These are phyloP conservation scores for Melanopsichium pennsylvanicum DNA, from an alignment of 1,284 basidiomycete genomes.

Conservation along the genomic window DNA sequence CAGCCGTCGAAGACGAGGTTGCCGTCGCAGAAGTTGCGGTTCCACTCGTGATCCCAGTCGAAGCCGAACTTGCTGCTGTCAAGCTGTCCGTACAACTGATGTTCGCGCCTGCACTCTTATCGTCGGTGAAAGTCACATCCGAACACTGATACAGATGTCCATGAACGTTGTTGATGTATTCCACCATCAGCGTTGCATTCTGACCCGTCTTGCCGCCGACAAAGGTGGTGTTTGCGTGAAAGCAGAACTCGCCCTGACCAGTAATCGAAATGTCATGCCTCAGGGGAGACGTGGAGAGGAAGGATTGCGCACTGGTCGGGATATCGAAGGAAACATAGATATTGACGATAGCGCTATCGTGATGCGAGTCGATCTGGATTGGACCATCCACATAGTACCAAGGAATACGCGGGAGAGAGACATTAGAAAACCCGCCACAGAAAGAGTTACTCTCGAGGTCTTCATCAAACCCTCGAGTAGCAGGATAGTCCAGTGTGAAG, in stretches of 20 bases:
- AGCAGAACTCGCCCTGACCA: constrained; percentile 36
- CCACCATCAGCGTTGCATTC: constrained; percentile 46
- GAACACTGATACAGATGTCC: constrained; percentile 44
- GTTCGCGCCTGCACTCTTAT: constrained; percentile 8
- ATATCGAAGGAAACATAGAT: constrained; percentile 35
- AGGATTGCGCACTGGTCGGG: constrained; percentile 17
- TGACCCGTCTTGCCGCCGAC: constrained; percentile 11
- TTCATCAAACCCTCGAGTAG: constrained; percentile 41
- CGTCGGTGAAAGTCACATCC: constrained; percentile 31
- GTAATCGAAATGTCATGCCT: constrained; percentile 18
- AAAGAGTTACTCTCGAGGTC: constrained; percentile 34
- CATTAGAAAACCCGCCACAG: constrained; percentile 44
- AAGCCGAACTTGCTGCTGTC: constrained; percentile 2
- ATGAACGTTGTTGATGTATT: constrained; percentile 36
- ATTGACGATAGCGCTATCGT: constrained; percentile 41
- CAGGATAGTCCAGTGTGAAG: constrained; percentile 38
- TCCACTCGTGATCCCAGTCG: neutral
- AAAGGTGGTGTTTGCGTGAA: constrained; percentile 25
- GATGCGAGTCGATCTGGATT: constrained; percentile 39
- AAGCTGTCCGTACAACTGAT: constrained; percentile 28
- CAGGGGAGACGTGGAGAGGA: constrained; percentile 11
- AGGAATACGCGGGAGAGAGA: constrained; percentile 14
- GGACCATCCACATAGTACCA: constrained; percentile 40
- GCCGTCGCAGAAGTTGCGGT: neutral
- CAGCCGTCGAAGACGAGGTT: neutral